Evolutionary conservation across 495 filamentous ascomycete species (phyloP).

Genomic region (Talaromyces ruber): DNA sequence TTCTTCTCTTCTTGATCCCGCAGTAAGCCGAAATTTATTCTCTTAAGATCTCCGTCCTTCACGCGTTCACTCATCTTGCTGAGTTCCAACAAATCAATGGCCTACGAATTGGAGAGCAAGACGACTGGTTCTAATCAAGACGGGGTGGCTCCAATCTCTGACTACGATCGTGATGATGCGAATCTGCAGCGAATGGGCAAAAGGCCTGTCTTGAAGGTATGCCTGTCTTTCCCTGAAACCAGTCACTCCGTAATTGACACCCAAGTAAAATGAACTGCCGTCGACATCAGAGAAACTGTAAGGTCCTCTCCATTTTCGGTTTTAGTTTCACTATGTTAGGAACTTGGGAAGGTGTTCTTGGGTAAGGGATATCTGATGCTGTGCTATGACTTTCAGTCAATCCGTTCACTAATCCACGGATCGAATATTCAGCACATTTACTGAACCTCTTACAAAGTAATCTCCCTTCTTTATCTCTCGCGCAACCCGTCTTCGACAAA

Average conservation of each 20-base stretch:
- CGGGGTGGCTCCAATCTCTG: not conserved
- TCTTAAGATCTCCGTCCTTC: slow-evolving; percentile 1
- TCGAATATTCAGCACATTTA: slow-evolving; percentile 12
- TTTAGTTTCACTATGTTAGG: slow-evolving; percentile 28
- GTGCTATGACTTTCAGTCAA: not conserved
- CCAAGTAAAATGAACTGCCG: slow-evolving; percentile 1
- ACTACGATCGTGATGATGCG: slow-evolving; percentile 22
- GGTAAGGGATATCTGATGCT: slow-evolving; percentile 12
- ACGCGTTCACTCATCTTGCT: not conserved
- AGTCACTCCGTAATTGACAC: not conserved
- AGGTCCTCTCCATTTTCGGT: slow-evolving; percentile 26
- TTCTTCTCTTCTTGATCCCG: slow-evolving; percentile 1
- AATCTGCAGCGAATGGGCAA: slow-evolving; percentile 30
- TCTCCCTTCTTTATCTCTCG: not conserved
- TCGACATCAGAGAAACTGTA: slow-evolving; percentile 17
- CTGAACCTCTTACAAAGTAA: slow-evolving; percentile 14
- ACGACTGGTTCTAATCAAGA: slow-evolving; percentile 7
- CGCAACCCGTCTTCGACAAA: slow-evolving; percentile 3
- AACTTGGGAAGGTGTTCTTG: slow-evolving; percentile 29
- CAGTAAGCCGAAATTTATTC: not conserved
- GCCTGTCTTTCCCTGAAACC: not conserved
- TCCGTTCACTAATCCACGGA: slow-evolving; percentile 1
- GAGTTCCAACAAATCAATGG: slow-evolving; percentile 2
- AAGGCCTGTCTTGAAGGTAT: slow-evolving; percentile 32
- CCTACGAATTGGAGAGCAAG: slow-evolving; percentile 15